Base-by-base conservation (phyloP, 2,329 filamentous ascomycete genomes). In the Penicillium sp. region DNA sequence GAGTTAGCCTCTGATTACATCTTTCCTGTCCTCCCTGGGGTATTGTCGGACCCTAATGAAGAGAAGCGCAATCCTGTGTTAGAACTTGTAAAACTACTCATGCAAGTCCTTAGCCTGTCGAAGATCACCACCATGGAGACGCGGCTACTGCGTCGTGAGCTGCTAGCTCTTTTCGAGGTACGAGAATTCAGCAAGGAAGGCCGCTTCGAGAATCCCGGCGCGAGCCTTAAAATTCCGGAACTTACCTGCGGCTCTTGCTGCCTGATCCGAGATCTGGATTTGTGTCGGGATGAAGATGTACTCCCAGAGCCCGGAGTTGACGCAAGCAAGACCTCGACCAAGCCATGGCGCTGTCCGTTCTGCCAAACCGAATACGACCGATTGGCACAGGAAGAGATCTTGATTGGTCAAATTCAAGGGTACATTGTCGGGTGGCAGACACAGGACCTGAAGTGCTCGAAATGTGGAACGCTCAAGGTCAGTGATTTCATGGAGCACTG, bases 401-500 rank as follows among this genome's bases (percentile, higher is more conserved):
- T 98, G 52, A 79, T 98, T 37, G 80, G 77, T 0, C 78, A 85
- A 49, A 84, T 96, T 17, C 83, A 96, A 67, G 81, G 80, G 21
- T 72, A 85, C 64, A 75, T 88, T 7, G 78, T 88, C 24, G 82
- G 85, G 60, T 98, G 94, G 90, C 78, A 82, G 55, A 87, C 84
- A 31, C 91, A 97, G 72, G 93, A 98, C 67, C 71, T 97, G 51
- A 88, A 88, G 70, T 98, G 93, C 66, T 81, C 78, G 29, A 88
- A 88, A 59, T 83, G 80, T 60, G 69, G 68, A 37, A 61, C 72
- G 4, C 69, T 95, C 34, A 76, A 88, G 64, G 77, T 87, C 35
- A 97, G 95, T 66, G 91, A 96, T 63, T 94, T 97, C 61, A 89
- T 93, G 83, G 91, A 96, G 68, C 90, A 97, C 69, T 98, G 94